Conservation (phyloP, 1,139 yeast species). For the Taiozyma onychis region DNA sequence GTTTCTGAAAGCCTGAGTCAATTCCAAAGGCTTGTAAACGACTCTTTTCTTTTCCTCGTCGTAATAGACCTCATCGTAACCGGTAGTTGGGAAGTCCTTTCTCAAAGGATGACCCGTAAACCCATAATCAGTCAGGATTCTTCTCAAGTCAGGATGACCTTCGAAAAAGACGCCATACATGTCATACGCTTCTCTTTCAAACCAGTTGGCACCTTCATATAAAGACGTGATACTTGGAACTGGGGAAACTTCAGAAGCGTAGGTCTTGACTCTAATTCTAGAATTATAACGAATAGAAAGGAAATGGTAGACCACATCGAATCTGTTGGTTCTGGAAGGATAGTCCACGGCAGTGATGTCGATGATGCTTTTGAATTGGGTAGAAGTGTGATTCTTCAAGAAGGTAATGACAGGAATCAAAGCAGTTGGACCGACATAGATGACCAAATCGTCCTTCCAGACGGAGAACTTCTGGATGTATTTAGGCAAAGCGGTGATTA, state of each 20-base stretch:
- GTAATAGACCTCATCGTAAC: constrained; percentile 84
- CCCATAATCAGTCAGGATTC: constrained; percentile 90
- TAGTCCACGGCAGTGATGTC: constrained; percentile 86
- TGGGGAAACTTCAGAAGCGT: constrained; percentile 76
- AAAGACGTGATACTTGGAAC: constrained; percentile 73
- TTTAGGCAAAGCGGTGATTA: constrained; percentile 77
- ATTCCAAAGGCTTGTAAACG: constrained; percentile 83
- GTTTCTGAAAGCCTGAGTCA: constrained; percentile 90
- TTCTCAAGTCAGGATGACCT: constrained; percentile 84
- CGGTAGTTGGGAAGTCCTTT: constrained; percentile 91
- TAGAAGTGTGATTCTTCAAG: constrained; percentile 71
- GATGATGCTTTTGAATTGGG: constrained; percentile 74
- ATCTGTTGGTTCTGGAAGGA: constrained; percentile 78
- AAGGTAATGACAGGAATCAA: constrained; percentile 64
- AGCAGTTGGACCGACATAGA: constrained; percentile 74
- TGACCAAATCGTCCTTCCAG: constrained; percentile 84
- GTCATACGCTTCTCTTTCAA: constrained; percentile 84
- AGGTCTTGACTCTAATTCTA: constrained; percentile 83
- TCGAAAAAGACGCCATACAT: constrained; percentile 83
- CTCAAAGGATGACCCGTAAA: constrained; percentile 90
- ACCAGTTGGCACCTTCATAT: constrained; percentile 84
- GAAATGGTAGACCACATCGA: constrained; percentile 81
- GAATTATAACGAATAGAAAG: constrained; percentile 81
- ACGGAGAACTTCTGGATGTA: constrained; percentile 79
- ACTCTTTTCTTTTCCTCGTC: constrained; percentile 90